These are phyloP conservation scores for Fusarium tricinctum DNA, from an alignment of 2,329 filamentous ascomycete genomes.

Conservation along the genomic window DNA sequence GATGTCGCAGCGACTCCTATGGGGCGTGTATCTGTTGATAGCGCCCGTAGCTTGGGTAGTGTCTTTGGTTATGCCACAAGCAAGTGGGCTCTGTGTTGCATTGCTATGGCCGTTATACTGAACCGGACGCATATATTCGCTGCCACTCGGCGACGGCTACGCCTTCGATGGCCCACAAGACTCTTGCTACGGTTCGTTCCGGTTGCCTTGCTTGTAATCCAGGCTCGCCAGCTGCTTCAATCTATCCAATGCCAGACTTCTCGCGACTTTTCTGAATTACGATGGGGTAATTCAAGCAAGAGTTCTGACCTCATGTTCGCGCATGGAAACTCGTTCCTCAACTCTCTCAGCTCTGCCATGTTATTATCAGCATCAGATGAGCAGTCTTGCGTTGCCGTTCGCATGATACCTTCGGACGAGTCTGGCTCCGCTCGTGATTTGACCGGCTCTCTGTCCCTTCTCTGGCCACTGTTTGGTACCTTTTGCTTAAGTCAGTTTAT, in stretches of 20 bases:
- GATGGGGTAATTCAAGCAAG: slow-evolving; percentile 77
- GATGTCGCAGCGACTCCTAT: slow-evolving; percentile 38
- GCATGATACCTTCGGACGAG: slow-evolving; percentile 73
- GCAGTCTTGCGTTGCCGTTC: slow-evolving; percentile 79
- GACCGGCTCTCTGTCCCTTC: slow-evolving; percentile 81
- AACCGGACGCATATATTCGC: slow-evolving; percentile 96
- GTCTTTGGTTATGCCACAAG: slow-evolving; percentile 93
- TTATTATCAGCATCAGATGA: slow-evolving; percentile 81
- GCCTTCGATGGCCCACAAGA: slow-evolving; percentile 79
- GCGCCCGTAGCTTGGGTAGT: slow-evolving; percentile 80
- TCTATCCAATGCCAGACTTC: slow-evolving; percentile 94
- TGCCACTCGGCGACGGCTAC: slow-evolving; percentile 84
- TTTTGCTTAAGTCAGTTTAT: slow-evolving; percentile 85
- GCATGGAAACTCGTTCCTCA: slow-evolving; percentile 76
- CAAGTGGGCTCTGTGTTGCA: slow-evolving; percentile 90
- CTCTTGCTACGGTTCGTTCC: slow-evolving; percentile 78
- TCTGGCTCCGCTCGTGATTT: slow-evolving; percentile 67
- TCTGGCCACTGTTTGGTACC: slow-evolving; percentile 82
- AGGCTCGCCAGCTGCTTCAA: slow-evolving; percentile 79
- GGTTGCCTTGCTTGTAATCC: slow-evolving; percentile 76
- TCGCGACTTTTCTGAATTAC: slow-evolving; percentile 75
- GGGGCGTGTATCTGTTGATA: slow-evolving; percentile 69
- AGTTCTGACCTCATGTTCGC: slow-evolving; percentile 78
- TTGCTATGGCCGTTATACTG: slow-evolving; percentile 86
- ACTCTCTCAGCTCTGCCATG: slow-evolving; percentile 78